Conservation (phyloP, 2,329 filamentous ascomycete genomes). For the Lachnellula subtilissima region DNA sequence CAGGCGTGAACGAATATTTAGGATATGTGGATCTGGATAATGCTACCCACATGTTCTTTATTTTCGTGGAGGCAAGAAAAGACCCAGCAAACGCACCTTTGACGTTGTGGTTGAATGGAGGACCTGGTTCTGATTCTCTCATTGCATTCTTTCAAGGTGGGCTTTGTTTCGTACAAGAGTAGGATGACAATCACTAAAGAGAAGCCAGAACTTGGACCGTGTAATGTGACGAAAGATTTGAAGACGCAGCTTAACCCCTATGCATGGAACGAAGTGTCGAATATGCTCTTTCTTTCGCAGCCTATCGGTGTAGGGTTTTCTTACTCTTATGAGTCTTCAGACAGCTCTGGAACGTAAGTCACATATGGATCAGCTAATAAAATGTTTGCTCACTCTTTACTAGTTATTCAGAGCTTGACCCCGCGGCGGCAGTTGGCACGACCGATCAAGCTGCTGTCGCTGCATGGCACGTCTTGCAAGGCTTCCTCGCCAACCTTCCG, state of each 20-base stretch:
- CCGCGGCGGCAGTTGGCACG: background rate
- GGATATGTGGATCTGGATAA: conserved; percentile 3
- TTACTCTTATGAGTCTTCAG: conserved; percentile 29
- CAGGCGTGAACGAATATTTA: conserved; percentile 1
- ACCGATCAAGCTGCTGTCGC: conserved; percentile 12
- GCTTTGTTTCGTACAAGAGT: background rate
- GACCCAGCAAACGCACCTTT: conserved; percentile 44
- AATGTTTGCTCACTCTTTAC: background rate
- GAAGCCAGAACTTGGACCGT: conserved; percentile 46
- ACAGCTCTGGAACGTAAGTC: background rate
- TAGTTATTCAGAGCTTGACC: background rate
- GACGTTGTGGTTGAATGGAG: conserved; percentile 61
- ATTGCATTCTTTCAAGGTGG: conserved; percentile 42
- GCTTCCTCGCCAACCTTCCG: conserved; percentile 2
- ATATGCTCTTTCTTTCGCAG: conserved; percentile 51
- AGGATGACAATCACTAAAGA: conserved; percentile 41
- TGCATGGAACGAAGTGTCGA: conserved; percentile 56
- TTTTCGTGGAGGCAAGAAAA: conserved; percentile 39
- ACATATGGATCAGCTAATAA: too few species aligned
- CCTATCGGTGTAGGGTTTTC: conserved; percentile 63
- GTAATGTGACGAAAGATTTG: conserved; percentile 32
- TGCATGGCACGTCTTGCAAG: conserved; percentile 41
- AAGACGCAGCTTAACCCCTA: conserved; percentile 47
- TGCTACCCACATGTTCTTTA: conserved; percentile 31
- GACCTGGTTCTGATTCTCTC: conserved; percentile 53